Percentiles rank a stretch among this genome's conserved stretches.
These are phyloP conservation scores for Neltuma alba DNA, from an alignment of 306 rosid genomes.

Conservation along the genomic window DNA sequence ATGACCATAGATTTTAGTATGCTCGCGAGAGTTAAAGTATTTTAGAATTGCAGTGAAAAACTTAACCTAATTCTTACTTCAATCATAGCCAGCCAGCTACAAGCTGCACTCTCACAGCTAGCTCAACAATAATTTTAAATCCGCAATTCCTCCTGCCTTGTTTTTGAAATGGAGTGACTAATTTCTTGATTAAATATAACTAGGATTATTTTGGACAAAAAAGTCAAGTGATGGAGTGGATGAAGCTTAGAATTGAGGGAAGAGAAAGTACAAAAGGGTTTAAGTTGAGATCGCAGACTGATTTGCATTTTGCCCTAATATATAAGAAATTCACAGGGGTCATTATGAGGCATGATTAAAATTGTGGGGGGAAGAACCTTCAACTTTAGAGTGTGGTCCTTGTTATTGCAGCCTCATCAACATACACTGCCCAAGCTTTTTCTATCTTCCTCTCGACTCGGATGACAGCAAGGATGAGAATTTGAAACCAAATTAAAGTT, in stretches of 20 bases:
- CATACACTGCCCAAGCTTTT: too few species aligned
- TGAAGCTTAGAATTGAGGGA: background rate
- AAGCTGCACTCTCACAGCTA: background rate
- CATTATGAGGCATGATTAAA: background rate
- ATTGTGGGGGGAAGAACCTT: background rate
- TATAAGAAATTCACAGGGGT: background rate
- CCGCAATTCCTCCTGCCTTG: background rate
- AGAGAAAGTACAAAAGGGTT: background rate
- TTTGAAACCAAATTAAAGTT: background rate
- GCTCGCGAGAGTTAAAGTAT: background rate
- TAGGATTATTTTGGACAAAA: background rate
- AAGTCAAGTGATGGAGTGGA: background rate
- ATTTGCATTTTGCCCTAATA: background rate
- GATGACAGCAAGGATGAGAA: background rate
- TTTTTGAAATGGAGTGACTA: background rate
- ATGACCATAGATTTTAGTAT: background rate
- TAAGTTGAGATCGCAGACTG: background rate
- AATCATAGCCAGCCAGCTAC: background rate
- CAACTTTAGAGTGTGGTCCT: conserved; percentile 7
- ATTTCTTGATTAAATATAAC: background rate
- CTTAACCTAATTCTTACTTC: background rate
- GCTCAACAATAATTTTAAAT: background rate
- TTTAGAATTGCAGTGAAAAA: background rate
- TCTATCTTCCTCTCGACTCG: too few species aligned
- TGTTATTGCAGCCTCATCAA: background rate